Evolutionary conservation across 352 stramenopile genomes (phyloP).

Genomic region (Pythium phragmiticola): DNA sequence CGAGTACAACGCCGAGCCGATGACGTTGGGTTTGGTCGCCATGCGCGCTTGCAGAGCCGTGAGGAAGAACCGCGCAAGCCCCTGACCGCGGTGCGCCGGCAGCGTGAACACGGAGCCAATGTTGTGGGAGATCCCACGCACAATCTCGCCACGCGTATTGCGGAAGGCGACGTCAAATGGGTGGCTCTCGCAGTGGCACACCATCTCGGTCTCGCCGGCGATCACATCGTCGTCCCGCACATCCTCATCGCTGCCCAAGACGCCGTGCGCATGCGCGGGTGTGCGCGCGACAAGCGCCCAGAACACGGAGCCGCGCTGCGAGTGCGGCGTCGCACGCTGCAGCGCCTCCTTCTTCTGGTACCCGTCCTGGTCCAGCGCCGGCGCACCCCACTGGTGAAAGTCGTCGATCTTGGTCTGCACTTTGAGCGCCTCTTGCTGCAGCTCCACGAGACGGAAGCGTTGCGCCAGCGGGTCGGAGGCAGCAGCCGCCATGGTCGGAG

Average conservation of each 20-base stretch:
- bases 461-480: neutral
- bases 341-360: conserved; percentile 45
- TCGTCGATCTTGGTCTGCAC: conserved; percentile 59
- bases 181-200: conserved; percentile 63
- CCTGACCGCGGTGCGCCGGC: conserved; percentile 39
- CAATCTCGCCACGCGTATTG: conserved; percentile 33
- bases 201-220: conserved; percentile 27
- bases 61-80: conserved; percentile 52
- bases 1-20: conserved; percentile 61
- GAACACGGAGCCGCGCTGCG: conserved; percentile 45
- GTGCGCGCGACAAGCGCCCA: conserved; percentile 47
- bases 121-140: conserved; percentile 49
- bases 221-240: conserved; percentile 27
- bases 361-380: conserved; percentile 27
- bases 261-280: neutral
- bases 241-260: conserved; percentile 12
- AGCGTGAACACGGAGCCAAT: conserved; percentile 62
- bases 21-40: conserved; percentile 24
- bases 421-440: conserved; percentile 52
- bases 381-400: conserved; percentile 38
- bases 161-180: conserved; percentile 50
- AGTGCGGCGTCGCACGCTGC: conserved; percentile 47
- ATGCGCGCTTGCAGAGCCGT: conserved; percentile 32
- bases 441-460: conserved; percentile 45
- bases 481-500: neutral